These are phyloP conservation scores for Omphalotus olearius DNA, from an alignment of 1,284 basidiomycete genomes.

Conservation along the genomic window DNA sequence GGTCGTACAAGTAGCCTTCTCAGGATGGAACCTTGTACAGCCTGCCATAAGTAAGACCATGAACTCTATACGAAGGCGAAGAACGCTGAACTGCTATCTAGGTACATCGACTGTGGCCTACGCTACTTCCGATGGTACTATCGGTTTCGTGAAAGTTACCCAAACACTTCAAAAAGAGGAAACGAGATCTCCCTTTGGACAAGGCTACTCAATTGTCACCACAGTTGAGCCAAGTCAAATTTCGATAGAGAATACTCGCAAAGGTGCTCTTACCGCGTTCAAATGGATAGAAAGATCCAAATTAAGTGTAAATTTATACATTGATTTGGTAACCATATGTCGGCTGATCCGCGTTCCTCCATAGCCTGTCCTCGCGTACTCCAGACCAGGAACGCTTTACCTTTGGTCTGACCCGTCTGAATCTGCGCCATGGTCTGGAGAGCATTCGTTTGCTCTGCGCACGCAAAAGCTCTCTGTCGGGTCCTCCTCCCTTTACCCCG, in stretches of 20 bases:
- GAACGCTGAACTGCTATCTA: conserved; percentile 22
- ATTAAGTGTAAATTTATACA: conserved; percentile 35
- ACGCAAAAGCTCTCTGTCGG: conserved; percentile 48
- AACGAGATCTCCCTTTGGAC: conserved; percentile 23
- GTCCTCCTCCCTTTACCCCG: conserved; percentile 52
- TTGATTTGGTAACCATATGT: conserved; percentile 31
- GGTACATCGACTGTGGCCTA: conserved; percentile 56
- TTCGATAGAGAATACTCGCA: conserved; percentile 31
- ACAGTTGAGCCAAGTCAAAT: conserved; percentile 26
- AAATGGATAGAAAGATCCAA: conserved; percentile 45
- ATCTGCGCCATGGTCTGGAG: conserved; percentile 39
- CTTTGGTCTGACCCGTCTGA: conserved; percentile 41
- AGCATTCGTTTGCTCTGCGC: conserved; percentile 36
- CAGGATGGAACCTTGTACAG: conserved; percentile 13
- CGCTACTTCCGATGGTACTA: conserved; percentile 51
- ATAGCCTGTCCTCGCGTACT: conserved; percentile 54
- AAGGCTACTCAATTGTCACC: conserved; percentile 30
- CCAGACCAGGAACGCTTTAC: conserved; percentile 55
- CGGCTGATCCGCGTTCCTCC: conserved; percentile 22
- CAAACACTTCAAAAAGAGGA: conserved; percentile 36
- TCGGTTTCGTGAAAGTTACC: conserved; percentile 49
- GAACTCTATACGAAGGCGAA: neutral
- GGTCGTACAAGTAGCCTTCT: conserved; percentile 17
- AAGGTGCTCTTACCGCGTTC: conserved; percentile 44
- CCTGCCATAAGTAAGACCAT: neutral